Evolutionary conservation across 2,329 filamentous ascomycete genomes (phyloP).

Genomic region (Aspergillus fijiensis): DNA sequence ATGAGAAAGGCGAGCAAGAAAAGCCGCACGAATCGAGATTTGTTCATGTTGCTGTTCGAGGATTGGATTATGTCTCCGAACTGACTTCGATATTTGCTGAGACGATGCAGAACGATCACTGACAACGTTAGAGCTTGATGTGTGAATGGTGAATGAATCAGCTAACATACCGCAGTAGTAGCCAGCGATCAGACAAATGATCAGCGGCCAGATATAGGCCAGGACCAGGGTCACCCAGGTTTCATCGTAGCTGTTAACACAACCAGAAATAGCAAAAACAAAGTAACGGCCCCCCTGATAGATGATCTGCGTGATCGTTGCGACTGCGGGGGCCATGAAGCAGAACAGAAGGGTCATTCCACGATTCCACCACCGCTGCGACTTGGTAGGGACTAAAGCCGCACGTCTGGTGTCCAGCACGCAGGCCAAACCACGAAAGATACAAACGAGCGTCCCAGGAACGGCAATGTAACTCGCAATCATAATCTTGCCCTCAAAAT

Average conservation of each 20-base stretch:
- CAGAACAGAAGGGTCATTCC: conserved; percentile 57
- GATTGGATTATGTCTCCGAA: conserved; percentile 57
- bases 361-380: conserved; percentile 48
- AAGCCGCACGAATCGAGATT: conserved; percentile 61
- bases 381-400: conserved; percentile 51
- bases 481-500: conserved; percentile 61
- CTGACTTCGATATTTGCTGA: conserved; percentile 59
- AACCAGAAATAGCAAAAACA: conserved; percentile 60
- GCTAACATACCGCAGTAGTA: conserved; percentile 56
- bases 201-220: conserved; percentile 55
- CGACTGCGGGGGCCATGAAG: conserved; percentile 54
- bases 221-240: conserved; percentile 60
- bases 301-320: conserved; percentile 59
- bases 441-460: conserved; percentile 55
- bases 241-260: conserved; percentile 52
- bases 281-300: conserved; percentile 61
- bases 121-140: neutral
- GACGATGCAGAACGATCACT: conserved; percentile 62
- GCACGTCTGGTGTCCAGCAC: conserved; percentile 61
- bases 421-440: conserved; percentile 59
- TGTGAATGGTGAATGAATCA: neutral
- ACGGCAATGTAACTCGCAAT: conserved; percentile 54
- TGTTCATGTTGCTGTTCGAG: conserved; percentile 52
- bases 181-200: conserved; percentile 54
- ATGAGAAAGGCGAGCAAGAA: conserved; percentile 53